Evolutionary conservation across 306 rosid genomes (phyloP).

Genomic region (Lathyrus aphaca): DNA sequence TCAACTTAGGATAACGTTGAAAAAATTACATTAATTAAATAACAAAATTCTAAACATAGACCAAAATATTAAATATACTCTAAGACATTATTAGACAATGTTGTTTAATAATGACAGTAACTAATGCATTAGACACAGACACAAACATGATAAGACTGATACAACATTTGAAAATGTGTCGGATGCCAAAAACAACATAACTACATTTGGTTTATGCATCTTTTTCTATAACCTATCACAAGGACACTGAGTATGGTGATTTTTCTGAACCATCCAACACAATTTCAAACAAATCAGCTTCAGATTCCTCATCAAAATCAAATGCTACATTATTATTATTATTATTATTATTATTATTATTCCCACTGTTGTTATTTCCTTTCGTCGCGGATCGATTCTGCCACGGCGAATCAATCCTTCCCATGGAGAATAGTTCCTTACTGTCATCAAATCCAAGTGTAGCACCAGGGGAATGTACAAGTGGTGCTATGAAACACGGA

Average conservation of each 20-base stretch:
- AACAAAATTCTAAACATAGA: too few species aligned
- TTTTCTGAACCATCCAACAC: slow-evolving; percentile 50
- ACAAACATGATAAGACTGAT: too few species aligned
- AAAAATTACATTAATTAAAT: too few species aligned
- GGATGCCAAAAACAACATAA: neutral
- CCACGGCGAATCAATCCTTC: slow-evolving; percentile 83
- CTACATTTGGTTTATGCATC: neutral
- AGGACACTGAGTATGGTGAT: neutral
- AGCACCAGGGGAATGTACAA: slow-evolving; percentile 44
- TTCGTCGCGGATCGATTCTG: slow-evolving; percentile 43
- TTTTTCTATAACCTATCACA: slow-evolving; percentile 17
- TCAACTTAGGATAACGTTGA: too few species aligned
- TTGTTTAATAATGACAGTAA: too few species aligned
- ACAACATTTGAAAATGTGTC: too few species aligned
- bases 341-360: neutral
- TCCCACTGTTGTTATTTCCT: slow-evolving; percentile 42
- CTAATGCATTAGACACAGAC: too few species aligned
- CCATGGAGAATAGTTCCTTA: slow-evolving; percentile 93
- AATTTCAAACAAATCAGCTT: slow-evolving; percentile 56
- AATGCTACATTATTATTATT: slow-evolving; percentile 13
- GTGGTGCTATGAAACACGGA: slow-evolving; percentile 79
- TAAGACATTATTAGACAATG: too few species aligned
- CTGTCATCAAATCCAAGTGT: slow-evolving; percentile 76
- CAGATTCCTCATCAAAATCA: slow-evolving; percentile 48
- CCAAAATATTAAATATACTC: too few species aligned